Percentiles rank a stretch among this genome's conserved stretches.
Evolutionary conservation across 345 rosid species (phyloP).

Genomic region (Eucalyptus victrix): DNA sequence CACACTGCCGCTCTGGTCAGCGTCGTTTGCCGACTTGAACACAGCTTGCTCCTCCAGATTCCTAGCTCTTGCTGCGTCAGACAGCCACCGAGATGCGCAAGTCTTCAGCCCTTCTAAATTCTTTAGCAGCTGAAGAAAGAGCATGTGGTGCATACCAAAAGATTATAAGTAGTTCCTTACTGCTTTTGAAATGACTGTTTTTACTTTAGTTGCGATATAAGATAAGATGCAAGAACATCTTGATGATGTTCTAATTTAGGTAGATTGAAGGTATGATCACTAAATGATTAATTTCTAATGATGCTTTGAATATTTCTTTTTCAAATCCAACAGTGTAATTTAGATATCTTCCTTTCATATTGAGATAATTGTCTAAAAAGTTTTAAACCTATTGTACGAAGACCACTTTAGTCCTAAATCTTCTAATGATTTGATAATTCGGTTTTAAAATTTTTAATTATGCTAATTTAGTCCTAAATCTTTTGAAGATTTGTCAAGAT

Average conservation of each 20-base stretch:
- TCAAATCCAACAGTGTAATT: neutral
- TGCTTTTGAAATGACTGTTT: neutral
- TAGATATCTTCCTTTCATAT: neutral
- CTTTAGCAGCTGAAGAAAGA: too few species aligned
- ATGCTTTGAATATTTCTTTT: neutral
- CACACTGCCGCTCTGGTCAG: neutral
- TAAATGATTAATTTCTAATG: neutral
- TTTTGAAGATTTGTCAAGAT: too few species aligned
- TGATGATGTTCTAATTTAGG: neutral
- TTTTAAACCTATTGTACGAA: rapidly evolving
- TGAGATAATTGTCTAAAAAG: too few species aligned
- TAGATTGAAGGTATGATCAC: neutral
- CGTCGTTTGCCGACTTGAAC: slow-evolving; percentile 47
- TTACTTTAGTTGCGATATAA: neutral
- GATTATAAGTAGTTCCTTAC: neutral
- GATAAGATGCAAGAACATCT: neutral
- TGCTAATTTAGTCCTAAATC: too few species aligned
- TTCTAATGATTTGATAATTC: rapidly evolving
- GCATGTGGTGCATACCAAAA: too few species aligned
- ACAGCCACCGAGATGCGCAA: slow-evolving; percentile 88
- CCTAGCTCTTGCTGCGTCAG: slow-evolving; percentile 19
- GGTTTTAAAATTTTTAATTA: too few species aligned
- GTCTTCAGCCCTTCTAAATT: neutral
- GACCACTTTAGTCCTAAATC: too few species aligned
- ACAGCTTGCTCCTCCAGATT: neutral